A percentile compares a stretch with the other conserved stretches of the same genome.
Evolutionary conservation across 1,139 yeast species (phyloP).

Genomic region (Spencermartinsiella ligniputridi): DNA sequence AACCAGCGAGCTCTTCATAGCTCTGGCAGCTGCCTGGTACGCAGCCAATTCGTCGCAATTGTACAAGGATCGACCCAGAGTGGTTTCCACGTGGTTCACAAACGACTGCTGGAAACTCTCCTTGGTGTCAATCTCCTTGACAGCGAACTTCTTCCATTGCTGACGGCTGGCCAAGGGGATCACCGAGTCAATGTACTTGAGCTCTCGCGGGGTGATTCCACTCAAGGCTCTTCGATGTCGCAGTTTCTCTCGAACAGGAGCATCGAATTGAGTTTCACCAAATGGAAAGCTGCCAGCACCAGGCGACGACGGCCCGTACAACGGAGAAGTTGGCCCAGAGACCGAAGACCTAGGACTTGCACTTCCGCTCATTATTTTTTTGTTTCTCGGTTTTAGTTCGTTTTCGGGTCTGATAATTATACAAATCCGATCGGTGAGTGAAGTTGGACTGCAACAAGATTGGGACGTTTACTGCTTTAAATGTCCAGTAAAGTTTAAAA

Average conservation of each 20-base stretch:
- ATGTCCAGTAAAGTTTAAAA: too few species aligned
- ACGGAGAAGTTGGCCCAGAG: neutral
- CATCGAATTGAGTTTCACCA: neutral
- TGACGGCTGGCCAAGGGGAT: slow-evolving; percentile 77
- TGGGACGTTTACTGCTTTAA: too few species aligned
- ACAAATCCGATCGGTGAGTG: too few species aligned
- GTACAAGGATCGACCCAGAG: slow-evolving; percentile 83
- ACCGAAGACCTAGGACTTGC: neutral
- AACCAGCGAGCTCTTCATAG: slow-evolving; percentile 75
- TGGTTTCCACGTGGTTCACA: slow-evolving; percentile 83
- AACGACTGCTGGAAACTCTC: slow-evolving; percentile 68
- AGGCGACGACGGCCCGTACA: neutral
- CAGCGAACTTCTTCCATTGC: slow-evolving; percentile 66
- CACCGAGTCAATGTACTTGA: slow-evolving; percentile 72
- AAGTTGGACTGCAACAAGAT: too few species aligned
- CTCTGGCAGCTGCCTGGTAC: slow-evolving; percentile 78
- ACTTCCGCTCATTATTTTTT: neutral
- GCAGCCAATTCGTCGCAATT: slow-evolving; percentile 92
- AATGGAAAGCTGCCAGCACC: neutral
- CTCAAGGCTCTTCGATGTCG: slow-evolving; percentile 62
- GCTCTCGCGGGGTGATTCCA: slow-evolving; percentile 88
- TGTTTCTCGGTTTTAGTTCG: neutral
- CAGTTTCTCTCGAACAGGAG: slow-evolving; percentile 14
- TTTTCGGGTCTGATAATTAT: neutral
- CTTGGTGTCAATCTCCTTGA: slow-evolving; percentile 45